Evolutionary conservation across 139 green algal genomes (phyloP), one percentile per base, ranked within the genome.

Genomic region (Coccomyxa sp.): DNA sequence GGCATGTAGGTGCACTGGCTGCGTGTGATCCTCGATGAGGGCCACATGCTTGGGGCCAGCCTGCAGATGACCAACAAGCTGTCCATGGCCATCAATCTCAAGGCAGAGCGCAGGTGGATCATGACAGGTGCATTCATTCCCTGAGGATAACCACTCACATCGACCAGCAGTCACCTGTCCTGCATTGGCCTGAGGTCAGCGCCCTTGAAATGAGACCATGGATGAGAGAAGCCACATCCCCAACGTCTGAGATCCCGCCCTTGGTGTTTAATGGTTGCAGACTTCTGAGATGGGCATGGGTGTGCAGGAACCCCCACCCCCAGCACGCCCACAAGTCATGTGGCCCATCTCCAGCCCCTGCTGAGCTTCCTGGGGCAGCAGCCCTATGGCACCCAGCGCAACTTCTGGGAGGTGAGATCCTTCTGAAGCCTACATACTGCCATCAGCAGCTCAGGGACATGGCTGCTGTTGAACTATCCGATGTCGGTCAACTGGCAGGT

Each of bases 21-120:
- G 81, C 86, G 96, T 6, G 38, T 98, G 0, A 82, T 99, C 16
- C 73, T 99, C 39, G 96, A 99, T 78, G 96, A 99, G 82, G 96
- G 96, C 33, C 96, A 99, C 88, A 88, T 88, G 64, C 84, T 99
- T 35, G 90, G 91, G 22, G 78, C 83, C 6, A 86, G 74, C 37
- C 79, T 92, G 33, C 24, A 75, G 37, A 86, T 95, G 68, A 99
- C 95, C 77, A 97, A 93, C 86, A 93, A 91, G 83, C 91, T 97
- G 55, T 77, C 88, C 68, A 93, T 95, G 88, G 88, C 88, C 0
- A 88, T 77, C n/a, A 39, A 78, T 31, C 84, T 99, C 41, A 86
- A 58, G 3, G 92, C 95, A 10, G 91, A 96, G 75, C 77, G 92
- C 7, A 82, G 94, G 9, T 99, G 96, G 95, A 83, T 97, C 38